phyloP scores from a whole-genome alignment of 2,329 filamentous ascomycete species.

The Alternaria sp. region DNA sequence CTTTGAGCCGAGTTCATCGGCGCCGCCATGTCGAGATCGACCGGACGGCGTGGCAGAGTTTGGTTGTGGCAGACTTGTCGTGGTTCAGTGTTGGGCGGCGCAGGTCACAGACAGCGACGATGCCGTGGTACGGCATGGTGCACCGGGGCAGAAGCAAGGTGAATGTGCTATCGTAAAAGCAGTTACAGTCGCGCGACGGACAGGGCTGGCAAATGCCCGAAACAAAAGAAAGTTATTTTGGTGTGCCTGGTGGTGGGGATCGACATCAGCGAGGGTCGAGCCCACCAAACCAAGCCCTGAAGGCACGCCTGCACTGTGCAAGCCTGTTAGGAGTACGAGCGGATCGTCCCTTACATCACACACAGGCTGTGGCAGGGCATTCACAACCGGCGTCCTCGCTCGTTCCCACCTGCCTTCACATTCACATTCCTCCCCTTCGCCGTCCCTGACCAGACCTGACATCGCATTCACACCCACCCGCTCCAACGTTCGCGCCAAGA shows the following conservation, averaged over 20 bases:
- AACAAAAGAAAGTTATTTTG: slow-evolving; percentile 33
- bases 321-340: slow-evolving; percentile 12
- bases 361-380: slow-evolving; percentile 8
- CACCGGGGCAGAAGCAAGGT: neutral
- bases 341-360: slow-evolving; percentile 21
- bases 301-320: neutral
- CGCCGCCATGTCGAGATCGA: neutral
- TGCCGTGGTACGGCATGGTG: neutral
- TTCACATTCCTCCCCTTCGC: neutral
- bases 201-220: slow-evolving; percentile 13
- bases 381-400: slow-evolving; percentile 17
- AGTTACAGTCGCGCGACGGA: neutral
- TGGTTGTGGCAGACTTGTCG: neutral
- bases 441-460: neutral
- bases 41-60: neutral
- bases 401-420: slow-evolving; percentile 6
- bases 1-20: slow-evolving; percentile 1
- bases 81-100: slow-evolving; percentile 6
- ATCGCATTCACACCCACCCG: neutral
- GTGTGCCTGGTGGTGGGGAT: slow-evolving; percentile 26
- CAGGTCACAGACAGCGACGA: neutral
- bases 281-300: slow-evolving; percentile 9
- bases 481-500: slow-evolving; percentile 10
- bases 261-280: slow-evolving; percentile 27
- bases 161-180: neutral